Evolutionary conservation across 148 eudicot species (phyloP).

Genomic region (Silene conica): DNA sequence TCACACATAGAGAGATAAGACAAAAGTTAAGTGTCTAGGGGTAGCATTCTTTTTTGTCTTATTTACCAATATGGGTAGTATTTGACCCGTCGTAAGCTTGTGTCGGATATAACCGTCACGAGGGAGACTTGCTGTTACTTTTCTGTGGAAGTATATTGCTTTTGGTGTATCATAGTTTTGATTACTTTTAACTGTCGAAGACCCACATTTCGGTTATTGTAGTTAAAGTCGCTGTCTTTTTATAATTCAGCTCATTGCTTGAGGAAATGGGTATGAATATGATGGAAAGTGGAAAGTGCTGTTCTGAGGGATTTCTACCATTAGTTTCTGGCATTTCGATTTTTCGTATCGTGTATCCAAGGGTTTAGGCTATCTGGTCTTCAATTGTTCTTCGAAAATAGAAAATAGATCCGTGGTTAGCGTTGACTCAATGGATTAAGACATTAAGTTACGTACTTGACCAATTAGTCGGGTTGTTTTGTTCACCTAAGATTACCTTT

Average conservation of each 20-base stretch:
- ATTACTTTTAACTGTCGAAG: neutral
- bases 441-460: constrained; percentile 10
- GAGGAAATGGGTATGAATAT: constrained; percentile 10
- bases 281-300: neutral
- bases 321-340: constrained; percentile 1
- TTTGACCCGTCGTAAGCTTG: too few relatives aligned
- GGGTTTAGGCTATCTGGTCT: neutral
- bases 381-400: neutral
- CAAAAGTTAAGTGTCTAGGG: too few relatives aligned
- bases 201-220: neutral
- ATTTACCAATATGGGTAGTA: too few relatives aligned
- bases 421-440: too few relatives aligned
- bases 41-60: too few relatives aligned
- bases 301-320: neutral
- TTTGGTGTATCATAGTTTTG: neutral
- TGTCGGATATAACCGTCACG: too few relatives aligned
- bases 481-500: neutral
- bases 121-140: too few relatives aligned
- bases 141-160: neutral
- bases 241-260: constrained; percentile 4
- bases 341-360: neutral
- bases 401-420: too few relatives aligned
- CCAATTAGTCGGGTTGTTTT: neutral
- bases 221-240: neutral
- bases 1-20: too few relatives aligned